Evolutionary conservation across 345 rosid species (phyloP), one percentile per base, ranked within the genome.

Genomic region (Pugionium dolabratum): DNA sequence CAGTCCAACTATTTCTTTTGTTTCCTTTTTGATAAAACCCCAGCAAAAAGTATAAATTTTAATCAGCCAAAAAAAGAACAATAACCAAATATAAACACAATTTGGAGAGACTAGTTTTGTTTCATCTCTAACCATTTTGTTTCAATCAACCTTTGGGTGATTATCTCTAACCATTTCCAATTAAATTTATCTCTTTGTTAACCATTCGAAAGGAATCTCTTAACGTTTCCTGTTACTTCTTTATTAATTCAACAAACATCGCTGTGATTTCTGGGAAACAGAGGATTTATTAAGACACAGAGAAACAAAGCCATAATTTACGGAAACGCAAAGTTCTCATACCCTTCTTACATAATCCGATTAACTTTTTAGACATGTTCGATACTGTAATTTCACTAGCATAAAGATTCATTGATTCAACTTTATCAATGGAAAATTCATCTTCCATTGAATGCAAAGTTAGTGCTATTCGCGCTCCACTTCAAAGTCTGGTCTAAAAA

Each of bases 401-500:
- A 18, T 18, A 18, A 18, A 18, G 18, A 18, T 18, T 18, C 18
- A 18, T 18, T 34, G 5, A 34, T 34, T 34, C 3, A 34, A 5
- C 36, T 3, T 40, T 41, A 7, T 10, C 1, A 6, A n/a, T 49
- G 58, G 54, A 62, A 55, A 49, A 7, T 28, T 28, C 18, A 42
- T 65, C 51, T 49, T 64, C 48, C 47, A 65, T 59, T 8, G 6
- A 27, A 72, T 58, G 2, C 68, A 70, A 75, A 54, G 36, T 66
- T 31, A 78, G 86, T 79, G 83, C 83, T 83, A 77, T 59, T 67
- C 30, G 44, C 76, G 78, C 84, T 81, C 82, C 90, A 76, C 67
- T 62, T 61, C 67, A 7, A 29, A 53, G 25, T 45, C 67, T 8
- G 18, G 6, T 61, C 48, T 61, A 65, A 67, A 78, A 70, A 47